Conservation (phyloP, 768 basidiomycete species). For the Coprinopsis sp. region DNA sequence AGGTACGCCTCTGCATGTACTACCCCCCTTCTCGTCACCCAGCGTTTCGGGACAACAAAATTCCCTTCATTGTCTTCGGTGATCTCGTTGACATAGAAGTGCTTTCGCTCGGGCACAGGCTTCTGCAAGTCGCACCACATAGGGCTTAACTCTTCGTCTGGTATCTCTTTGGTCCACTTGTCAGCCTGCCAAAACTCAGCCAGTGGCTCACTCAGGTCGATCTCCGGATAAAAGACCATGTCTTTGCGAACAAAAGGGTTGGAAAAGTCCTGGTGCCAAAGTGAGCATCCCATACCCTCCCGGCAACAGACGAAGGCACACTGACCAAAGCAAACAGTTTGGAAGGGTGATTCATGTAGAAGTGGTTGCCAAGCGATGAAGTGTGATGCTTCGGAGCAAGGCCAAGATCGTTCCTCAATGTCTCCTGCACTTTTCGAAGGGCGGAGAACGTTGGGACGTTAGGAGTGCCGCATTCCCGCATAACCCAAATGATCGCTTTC, state of each 20-base stretch:
- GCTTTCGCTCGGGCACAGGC: not conserved
- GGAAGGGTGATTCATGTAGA: constrained; percentile 23
- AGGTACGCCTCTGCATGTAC: constrained; percentile 13
- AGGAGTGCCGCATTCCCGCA: constrained; percentile 24
- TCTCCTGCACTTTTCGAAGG: constrained; percentile 21
- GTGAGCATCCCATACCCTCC: too few species aligned
- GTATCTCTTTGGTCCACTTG: constrained; percentile 20
- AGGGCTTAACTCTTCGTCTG: constrained; percentile 13
- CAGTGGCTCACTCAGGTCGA: too few species aligned
- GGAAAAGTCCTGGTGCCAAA: too few species aligned
- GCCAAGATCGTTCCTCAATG: constrained; percentile 10
- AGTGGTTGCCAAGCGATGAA: constrained; percentile 24
- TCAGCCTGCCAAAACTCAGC: constrained; percentile 25
- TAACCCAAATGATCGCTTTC: constrained; percentile 27
- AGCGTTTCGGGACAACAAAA: constrained; percentile 17
- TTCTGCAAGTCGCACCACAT: constrained; percentile 26
- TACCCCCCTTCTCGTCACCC: constrained; percentile 14
- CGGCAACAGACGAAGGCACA: too few species aligned
- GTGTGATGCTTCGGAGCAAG: constrained; percentile 14
- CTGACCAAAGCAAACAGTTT: constrained; percentile 15
- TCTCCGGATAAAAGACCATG: too few species aligned
- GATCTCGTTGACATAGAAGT: constrained; percentile 25
- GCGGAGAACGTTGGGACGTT: constrained; percentile 26
- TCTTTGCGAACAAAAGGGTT: too few species aligned
- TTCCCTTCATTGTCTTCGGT: constrained; percentile 11